A percentile compares a stretch with the other conserved stretches of the same genome.
Evolutionary conservation across 495 filamentous ascomycete genomes (phyloP).

Genomic region (Aspergillus avenaceus): DNA sequence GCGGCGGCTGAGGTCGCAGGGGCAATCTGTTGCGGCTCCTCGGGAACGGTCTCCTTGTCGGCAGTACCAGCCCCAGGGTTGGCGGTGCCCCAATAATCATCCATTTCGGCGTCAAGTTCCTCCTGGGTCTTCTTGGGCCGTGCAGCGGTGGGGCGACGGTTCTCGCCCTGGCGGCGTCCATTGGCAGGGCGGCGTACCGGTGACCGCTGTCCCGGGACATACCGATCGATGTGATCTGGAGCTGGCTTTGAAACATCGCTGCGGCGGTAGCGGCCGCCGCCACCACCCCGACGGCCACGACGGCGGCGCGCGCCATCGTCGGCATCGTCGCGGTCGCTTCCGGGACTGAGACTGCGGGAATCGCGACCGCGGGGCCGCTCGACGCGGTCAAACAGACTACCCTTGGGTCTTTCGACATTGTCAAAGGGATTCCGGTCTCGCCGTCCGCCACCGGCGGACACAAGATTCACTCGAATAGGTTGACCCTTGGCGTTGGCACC

Average conservation of each 20-base stretch:
- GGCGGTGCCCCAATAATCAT: conserved; percentile 71
- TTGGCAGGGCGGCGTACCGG: conserved; percentile 34
- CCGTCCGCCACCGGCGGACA: conserved; percentile 50
- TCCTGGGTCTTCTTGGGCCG: conserved; percentile 86
- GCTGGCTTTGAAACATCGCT: conserved; percentile 67
- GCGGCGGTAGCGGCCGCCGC: conserved; percentile 42
- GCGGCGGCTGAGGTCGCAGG: conserved; percentile 29
- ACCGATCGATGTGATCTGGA: conserved; percentile 75
- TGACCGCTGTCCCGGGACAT: conserved; percentile 62
- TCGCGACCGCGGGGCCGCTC: conserved; percentile 39
- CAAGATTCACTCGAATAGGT: conserved; percentile 74
- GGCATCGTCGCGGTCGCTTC: conserved; percentile 23
- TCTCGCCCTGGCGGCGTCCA: conserved; percentile 45
- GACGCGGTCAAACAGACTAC: conserved; percentile 73
- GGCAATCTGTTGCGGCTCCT: conserved; percentile 18
- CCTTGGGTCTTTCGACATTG: conserved; percentile 60
- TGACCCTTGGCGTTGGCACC: conserved; percentile 92
- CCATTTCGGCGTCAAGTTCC: conserved; percentile 94
- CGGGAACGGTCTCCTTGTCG: conserved; percentile 18
- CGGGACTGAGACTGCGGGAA: conserved; percentile 39
- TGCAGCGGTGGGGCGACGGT: conserved; percentile 39
- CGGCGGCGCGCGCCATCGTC: conserved; percentile 24
- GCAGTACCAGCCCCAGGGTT: conserved; percentile 28
- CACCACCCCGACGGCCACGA: conserved; percentile 45
- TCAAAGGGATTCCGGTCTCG: conserved; percentile 49